phyloP scores from a whole-genome alignment of 225 moss, liverwort and hornwort genomes.

The Lunularia cruciata region DNA sequence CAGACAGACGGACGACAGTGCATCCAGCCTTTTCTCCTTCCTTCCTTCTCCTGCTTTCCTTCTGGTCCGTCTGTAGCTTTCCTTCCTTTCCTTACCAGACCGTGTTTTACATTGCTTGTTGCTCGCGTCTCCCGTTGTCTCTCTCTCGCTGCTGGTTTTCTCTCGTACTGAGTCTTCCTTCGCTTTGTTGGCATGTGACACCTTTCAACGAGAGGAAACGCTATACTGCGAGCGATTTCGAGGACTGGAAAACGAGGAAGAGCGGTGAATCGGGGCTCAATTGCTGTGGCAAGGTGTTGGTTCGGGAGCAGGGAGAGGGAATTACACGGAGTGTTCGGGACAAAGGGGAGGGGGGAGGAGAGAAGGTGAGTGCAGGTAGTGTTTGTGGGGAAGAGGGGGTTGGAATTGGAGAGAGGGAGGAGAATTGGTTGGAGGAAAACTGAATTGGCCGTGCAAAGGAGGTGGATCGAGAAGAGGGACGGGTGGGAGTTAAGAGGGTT shows the following conservation, averaged over 20 bases:
- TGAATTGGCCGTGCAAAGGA: conserved; percentile 13
- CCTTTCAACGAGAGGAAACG: conserved; percentile 3
- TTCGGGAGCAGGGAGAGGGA: not conserved
- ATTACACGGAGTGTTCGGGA: conserved; percentile 1
- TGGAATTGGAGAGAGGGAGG: conserved; percentile 1
- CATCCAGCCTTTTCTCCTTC: not conserved
- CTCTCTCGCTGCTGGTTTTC: not conserved
- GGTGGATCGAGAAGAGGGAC: conserved; percentile 13
- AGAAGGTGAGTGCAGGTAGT: conserved; percentile 1
- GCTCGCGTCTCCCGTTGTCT: conserved; percentile 24
- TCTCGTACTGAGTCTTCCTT: conserved; percentile 1
- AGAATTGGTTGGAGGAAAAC: not conserved
- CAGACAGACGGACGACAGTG: not conserved
- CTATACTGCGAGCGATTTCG: not conserved
- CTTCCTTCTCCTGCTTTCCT: conserved; percentile 4
- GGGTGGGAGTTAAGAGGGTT: conserved; percentile 25
- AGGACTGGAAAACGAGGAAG: not conserved
- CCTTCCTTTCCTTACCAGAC: conserved; percentile 5
- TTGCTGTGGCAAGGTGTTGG: conserved; percentile 3
- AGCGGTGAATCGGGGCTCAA: conserved; percentile 5
- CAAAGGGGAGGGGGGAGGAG: not conserved
- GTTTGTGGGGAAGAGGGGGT: conserved; percentile 8
- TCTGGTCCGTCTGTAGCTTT: not conserved
- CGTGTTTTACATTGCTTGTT: conserved; percentile 18
- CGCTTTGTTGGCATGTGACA: not conserved